Evolutionary conservation across 2,329 filamentous ascomycete genomes (phyloP).

Genomic region (Monosporascus cannonballus): DNA sequence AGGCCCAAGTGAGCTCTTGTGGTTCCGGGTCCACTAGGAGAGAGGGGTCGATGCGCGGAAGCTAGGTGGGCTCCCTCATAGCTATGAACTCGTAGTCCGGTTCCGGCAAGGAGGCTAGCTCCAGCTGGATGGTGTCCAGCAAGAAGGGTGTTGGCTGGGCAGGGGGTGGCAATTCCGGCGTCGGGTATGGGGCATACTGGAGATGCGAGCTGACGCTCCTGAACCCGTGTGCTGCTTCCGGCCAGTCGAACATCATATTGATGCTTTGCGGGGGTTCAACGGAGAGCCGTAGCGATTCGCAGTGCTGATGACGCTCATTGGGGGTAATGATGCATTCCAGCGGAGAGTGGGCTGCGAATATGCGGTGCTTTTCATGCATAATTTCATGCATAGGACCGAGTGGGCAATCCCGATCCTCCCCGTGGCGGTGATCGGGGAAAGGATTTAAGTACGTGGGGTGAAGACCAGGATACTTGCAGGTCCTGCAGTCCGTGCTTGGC

Average conservation of each 20-base stretch:
- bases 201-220: neutral
- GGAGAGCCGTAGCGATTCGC: neutral
- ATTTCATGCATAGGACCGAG: slow-evolving; percentile 11
- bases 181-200: neutral
- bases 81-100: neutral
- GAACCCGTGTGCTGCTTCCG: neutral
- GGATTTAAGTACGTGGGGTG: slow-evolving; percentile 13
- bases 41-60: neutral
- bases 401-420: slow-evolving; percentile 13
- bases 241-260: neutral
- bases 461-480: slow-evolving; percentile 12
- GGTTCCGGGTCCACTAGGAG: neutral
- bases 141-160: neutral
- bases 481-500: neutral
- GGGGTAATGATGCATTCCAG: slow-evolving; percentile 9
- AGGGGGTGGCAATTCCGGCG: neutral
- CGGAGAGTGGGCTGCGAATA: slow-evolving; percentile 13
- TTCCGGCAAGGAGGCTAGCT: neutral
- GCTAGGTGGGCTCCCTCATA: neutral
- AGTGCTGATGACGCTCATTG: neutral
- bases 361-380: slow-evolving; percentile 15
- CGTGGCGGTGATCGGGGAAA: slow-evolving; percentile 14
- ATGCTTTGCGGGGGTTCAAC: neutral
- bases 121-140: neutral
- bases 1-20: neutral